Evolutionary conservation across 1,139 yeast genomes (phyloP).

Genomic region (Debaryomyces nepalensis): DNA sequence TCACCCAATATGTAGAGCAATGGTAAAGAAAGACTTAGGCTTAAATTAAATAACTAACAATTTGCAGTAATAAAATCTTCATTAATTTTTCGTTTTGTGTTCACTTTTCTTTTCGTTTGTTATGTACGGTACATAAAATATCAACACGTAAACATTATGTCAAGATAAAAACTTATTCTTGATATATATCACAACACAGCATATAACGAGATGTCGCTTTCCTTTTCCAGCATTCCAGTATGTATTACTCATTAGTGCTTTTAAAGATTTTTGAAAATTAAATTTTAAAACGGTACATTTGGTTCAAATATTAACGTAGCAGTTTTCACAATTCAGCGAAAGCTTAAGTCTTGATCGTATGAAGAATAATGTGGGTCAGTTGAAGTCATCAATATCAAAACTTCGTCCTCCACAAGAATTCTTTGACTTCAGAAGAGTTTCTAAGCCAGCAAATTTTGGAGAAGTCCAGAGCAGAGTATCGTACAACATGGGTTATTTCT

Average conservation of each 20-base stretch:
- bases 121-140: neutral
- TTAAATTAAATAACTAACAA: slow-evolving; percentile 19
- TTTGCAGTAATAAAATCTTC: slow-evolving; percentile 4
- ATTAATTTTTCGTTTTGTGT: slow-evolving; percentile 6
- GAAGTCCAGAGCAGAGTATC: slow-evolving; percentile 88
- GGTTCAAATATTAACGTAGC: slow-evolving; percentile 23
- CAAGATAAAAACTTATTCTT: neutral
- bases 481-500: slow-evolving; percentile 84
- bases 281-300: too few relatives aligned
- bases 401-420: slow-evolving; percentile 91
- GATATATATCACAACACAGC: neutral
- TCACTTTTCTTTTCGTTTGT: neutral
- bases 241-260: slow-evolving; percentile 16
- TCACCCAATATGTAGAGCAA: slow-evolving; percentile 83
- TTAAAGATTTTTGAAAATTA: too few relatives aligned
- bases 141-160: slow-evolving; percentile 16
- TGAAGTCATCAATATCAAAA: slow-evolving; percentile 71
- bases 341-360: slow-evolving; percentile 57
- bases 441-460: slow-evolving; percentile 87
- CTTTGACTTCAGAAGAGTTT: slow-evolving; percentile 84
- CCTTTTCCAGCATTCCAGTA: slow-evolving; percentile 22
- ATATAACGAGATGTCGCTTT: slow-evolving; percentile 18
- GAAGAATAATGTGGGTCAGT: slow-evolving; percentile 40
- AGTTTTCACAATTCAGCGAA: slow-evolving; percentile 51
- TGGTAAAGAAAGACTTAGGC: slow-evolving; percentile 77